These are phyloP conservation scores for Sclerotinia spermophila DNA, from an alignment of 2,329 filamentous ascomycete species.

Conservation along the genomic window DNA sequence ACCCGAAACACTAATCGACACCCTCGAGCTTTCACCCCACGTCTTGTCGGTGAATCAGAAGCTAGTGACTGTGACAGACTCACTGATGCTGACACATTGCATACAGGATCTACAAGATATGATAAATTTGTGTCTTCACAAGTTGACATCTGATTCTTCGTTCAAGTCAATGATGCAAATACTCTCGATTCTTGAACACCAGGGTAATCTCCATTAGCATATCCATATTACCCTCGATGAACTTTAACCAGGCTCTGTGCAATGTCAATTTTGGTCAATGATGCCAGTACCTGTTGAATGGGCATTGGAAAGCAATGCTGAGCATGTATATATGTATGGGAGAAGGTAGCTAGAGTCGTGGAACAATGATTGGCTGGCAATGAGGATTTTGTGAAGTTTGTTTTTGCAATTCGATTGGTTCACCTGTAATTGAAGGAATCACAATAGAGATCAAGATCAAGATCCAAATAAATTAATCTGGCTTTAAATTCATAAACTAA, in stretches of 20 bases:
- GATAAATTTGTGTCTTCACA: background rate
- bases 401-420: background rate
- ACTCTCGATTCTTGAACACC: background rate
- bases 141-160: background rate
- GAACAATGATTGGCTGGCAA: background rate
- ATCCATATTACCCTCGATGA: too few relatives aligned
- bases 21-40: background rate
- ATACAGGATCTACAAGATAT: background rate
- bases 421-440: background rate
- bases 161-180: background rate
- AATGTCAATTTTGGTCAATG: too few relatives aligned
- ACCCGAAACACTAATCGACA: background rate
- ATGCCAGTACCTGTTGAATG: too few relatives aligned
- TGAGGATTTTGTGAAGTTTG: background rate
- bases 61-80: background rate
- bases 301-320: too few relatives aligned
- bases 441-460: background rate
- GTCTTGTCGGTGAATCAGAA: background rate
- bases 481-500: slow-evolving; percentile 9
- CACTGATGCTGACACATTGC: background rate
- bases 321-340: background rate
- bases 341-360: background rate
- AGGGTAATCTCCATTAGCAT: background rate
- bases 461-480: background rate
- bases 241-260: too few relatives aligned